Evolutionary conservation across 768 basidiomycete genomes (phyloP), one percentile per base, ranked within the genome.

Genomic region (Serendipita sp.): DNA sequence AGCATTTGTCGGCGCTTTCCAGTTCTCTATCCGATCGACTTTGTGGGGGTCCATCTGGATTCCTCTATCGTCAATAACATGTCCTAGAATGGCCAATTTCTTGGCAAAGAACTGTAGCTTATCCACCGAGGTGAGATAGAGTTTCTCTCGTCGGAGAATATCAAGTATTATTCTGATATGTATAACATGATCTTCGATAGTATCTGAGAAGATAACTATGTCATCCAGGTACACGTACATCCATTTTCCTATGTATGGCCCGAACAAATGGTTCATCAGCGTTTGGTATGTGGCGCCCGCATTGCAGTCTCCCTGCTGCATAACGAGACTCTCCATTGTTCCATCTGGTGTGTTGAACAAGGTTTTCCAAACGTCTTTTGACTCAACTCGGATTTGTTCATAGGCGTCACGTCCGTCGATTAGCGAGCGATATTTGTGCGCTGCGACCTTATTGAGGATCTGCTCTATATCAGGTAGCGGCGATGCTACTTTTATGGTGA

Each of bases 11-110:
- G 72, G 71, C 4, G 62, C 50, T 62, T 70, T 71, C 73, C 61
- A 77, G 42, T 43, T 72, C 61, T 13, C 69, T 61, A 73, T 61
- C n/a, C 34, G 61, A 69, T 62, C 64, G 4, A 61, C 69, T 64
- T 63, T 80, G 20, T 74, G 66, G 0, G 75, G 75, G 41, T 79
- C 76, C 75, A 79, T 78, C 0, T 60, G 56, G 22, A 80, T 77
- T 0, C 78, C 76, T 0, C 72, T n/a, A 17, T 74, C 69, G 22
- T 73, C 70, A 0, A 80, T 63, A 0, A 77, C 64, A 0, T 69
- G 69, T 0, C 77, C 76, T 0, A 78, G 67, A 60, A 64, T 43
- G n/a, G 53, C 71, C n/a, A 75, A 33, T 34, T 70, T 68, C 0
- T 61, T 4, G 0, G 63, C 64, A 0, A 78, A 63, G 41, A 77